Base-by-base conservation (phyloP, 1,284 basidiomycete species). In the Xerocomus minutiporus region DNA sequence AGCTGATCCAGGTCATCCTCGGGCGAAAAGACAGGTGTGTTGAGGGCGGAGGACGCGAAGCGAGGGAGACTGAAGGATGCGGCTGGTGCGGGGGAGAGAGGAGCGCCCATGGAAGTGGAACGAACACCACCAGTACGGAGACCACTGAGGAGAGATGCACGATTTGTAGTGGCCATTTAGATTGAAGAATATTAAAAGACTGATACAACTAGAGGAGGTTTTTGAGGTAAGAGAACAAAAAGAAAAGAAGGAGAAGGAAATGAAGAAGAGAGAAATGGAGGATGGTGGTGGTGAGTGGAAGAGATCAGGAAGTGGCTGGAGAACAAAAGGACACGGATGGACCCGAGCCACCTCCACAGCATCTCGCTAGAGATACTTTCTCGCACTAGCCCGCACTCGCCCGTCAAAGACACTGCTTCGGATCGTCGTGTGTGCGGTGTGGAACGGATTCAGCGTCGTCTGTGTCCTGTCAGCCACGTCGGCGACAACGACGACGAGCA, bases 361-460 rank as follows among this genome's bases (percentile, higher is more conserved):
- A 34, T 32, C 17, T 39, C 26, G 28, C 39, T 57, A 65, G n/a
- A 97, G 72, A 69, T 91, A 76, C 72, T 88, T 90, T 72, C 87
- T 90, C 51, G 94, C 94, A 69, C 86, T 89, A n/a, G 85, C 82
- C 57, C 90, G 78, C 2, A 97, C 86, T 45, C 89, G 79, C 4
- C 75, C 74, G 66, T 97, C 93, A 72, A 97, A 97, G 13, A 84
- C 79, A 8, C 71, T 67, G 66, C 89, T 93, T 53, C 83, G 80
- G 60, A 97, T 93, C 32, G 79, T 73, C 42, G 84, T 88, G 67
- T 96, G 93, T 42, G 89, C 86, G 15, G 88, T 92, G 66, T 96
- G 90, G 72, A 97, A 97, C 9, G 94, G 94, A 64, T 94, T 97
- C 71, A 96, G 61, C 74, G 84, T 79, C 58, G 88, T 85, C 94